Percentiles rank a stretch among this genome's conserved stretches.
Evolutionary conservation across 495 filamentous ascomycete genomes (phyloP).

Genomic region (Podospora comata): DNA sequence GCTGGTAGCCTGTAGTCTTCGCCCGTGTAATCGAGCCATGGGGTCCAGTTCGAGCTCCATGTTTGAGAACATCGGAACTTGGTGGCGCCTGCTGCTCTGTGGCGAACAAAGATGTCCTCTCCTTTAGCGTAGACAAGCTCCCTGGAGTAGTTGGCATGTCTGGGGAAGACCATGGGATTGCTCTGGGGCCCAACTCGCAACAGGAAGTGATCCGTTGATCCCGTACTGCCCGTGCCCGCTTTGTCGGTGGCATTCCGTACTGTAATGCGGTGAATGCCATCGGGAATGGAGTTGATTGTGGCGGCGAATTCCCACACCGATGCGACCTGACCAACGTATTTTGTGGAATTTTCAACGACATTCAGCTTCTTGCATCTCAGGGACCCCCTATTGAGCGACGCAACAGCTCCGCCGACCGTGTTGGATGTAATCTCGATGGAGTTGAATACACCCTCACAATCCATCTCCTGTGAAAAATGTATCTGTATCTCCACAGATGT

Average conservation of each 20-base stretch:
- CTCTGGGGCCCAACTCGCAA: conserved; percentile 46
- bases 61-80: conserved; percentile 61
- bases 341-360: conserved; percentile 36
- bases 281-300: conserved; percentile 41
- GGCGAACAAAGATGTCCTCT: conserved; percentile 48
- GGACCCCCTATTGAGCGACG: conserved; percentile 20
- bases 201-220: conserved; percentile 46
- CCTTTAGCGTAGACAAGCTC: conserved; percentile 43
- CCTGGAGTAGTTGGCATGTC: conserved; percentile 56
- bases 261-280: conserved; percentile 62
- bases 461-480: conserved; percentile 62
- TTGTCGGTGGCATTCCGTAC: conserved; percentile 54
- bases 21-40: conserved; percentile 59
- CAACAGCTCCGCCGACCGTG: conserved; percentile 36
- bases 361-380: conserved; percentile 20
- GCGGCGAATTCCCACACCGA: conserved; percentile 53
- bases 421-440: conserved; percentile 44
- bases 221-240: conserved; percentile 25
- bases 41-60: conserved; percentile 59
- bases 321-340: conserved; percentile 44
- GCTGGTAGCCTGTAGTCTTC: conserved; percentile 50
- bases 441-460: conserved; percentile 51
- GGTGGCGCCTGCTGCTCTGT: conserved; percentile 61
- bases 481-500: conserved; percentile 50
- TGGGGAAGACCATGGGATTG: conserved; percentile 59